Conservation (phyloP, 371 early-diverging fungal genomes). For the Saksenaea vasiformis region DNA sequence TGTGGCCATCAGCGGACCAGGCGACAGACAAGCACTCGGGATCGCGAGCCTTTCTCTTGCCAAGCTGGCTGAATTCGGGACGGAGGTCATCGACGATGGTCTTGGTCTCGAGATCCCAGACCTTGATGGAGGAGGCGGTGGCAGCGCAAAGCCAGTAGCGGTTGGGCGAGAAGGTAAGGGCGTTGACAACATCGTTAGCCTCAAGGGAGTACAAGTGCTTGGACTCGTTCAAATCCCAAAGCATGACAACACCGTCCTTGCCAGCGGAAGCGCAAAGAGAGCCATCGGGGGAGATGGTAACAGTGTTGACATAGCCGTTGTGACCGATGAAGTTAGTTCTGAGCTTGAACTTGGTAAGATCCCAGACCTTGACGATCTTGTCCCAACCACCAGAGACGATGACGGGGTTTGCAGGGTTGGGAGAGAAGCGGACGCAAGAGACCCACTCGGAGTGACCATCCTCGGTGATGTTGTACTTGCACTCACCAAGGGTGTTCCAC, state of each 20-base stretch:
- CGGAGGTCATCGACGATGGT: conserved; percentile 89
- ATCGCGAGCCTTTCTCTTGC: conserved; percentile 71
- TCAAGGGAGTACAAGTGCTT: conserved; percentile 98
- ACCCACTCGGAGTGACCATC: conserved; percentile 96
- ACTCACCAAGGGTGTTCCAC: conserved; percentile 98
- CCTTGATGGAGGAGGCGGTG: conserved; percentile 91
- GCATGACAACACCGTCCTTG: conserved; percentile 96
- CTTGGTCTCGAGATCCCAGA: conserved; percentile 98
- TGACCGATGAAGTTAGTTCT: conserved; percentile 98
- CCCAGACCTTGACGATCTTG: conserved; percentile 99
- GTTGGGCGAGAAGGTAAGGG: conserved; percentile 97
- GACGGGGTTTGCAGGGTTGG: conserved; percentile 93
- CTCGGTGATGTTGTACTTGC: conserved; percentile 91
- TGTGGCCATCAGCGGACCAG: conserved; percentile 96
- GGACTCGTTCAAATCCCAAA: conserved; percentile 98
- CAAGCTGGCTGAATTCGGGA: conserved; percentile 78
- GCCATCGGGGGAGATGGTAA: conserved; percentile 98
- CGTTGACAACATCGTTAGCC: conserved; percentile 90
- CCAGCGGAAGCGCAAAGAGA: conserved; percentile 99
- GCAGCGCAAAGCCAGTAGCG: conserved; percentile 99
- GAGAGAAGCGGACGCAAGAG: conserved; percentile 96
- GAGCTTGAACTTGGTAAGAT: conserved; percentile 93
- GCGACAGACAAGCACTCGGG: conserved; percentile 88
- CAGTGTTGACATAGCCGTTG: conserved; percentile 93
- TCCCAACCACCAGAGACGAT: conserved; percentile 98